These are phyloP conservation scores for Podaxis pistillaris DNA, from an alignment of 768 basidiomycete species.

Conservation along the genomic window DNA sequence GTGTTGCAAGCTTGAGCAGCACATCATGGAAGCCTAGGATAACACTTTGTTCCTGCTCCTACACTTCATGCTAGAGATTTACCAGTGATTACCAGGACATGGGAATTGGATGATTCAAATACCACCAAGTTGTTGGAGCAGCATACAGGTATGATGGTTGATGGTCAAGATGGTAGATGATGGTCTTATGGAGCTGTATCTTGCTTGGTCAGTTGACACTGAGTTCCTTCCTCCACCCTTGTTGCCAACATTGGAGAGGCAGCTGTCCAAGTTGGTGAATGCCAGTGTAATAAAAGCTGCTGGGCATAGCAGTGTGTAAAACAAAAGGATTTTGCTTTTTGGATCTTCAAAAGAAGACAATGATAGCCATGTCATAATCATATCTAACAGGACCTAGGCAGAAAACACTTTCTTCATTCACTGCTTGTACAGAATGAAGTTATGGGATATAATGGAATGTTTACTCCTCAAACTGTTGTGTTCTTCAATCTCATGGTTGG, in stretches of 20 bases:
- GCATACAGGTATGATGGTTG: conserved; percentile 27
- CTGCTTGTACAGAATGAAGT: no score
- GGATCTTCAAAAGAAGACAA: neutral
- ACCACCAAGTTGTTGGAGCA: conserved; percentile 59
- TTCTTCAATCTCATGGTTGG: no score
- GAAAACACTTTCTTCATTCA: no score
- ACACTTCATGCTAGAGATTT: conserved; percentile 97
- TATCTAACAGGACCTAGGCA: neutral
- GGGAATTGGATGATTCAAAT: conserved; percentile 85
- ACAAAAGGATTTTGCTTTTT: neutral
- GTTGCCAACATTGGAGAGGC: conserved; percentile 33
- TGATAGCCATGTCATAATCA: neutral
- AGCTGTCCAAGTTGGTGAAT: conserved; percentile 46
- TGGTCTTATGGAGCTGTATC: conserved; percentile 77
- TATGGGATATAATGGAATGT: no score
- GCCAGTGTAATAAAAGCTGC: conserved; percentile 54
- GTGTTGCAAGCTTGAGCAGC: conserved; percentile 89
- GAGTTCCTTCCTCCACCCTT: conserved; percentile 72
- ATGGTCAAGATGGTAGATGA: conserved; percentile 66
- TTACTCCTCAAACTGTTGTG: no score
- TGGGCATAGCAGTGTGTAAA: conserved; percentile 61
- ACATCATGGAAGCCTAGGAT: conserved; percentile 92
- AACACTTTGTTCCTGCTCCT: conserved; percentile 96
- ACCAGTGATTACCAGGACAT: conserved; percentile 93
- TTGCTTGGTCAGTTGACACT: conserved; percentile 88